Base-by-base conservation (phyloP, 768 basidiomycete species). In the Russula sp. region DNA sequence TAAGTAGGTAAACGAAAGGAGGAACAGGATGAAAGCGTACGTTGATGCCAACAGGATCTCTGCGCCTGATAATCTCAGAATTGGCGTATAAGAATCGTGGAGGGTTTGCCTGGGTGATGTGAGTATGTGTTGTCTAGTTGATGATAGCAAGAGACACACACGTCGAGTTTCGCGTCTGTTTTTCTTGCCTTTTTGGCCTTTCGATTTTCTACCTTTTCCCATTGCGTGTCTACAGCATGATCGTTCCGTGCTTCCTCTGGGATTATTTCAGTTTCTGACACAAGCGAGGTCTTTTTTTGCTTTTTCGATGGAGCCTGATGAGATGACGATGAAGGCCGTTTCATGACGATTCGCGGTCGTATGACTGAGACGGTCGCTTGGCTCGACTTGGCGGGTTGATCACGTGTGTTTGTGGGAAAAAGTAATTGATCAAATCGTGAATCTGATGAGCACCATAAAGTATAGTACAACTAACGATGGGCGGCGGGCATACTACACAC, bases 81-180 rank as follows among this genome's bases (percentile, higher is more conserved):
- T 85, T 89, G 40, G 84, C 82, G 68, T 94, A 96, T 80, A 92
- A 84, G 73, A 96, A 95, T 61, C 82, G 75, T 0, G 92, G 89
- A 44, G 81, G 79, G n/a, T 75, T 79, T 14, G 76, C 72, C 81
- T 87, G 72, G 39, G 16, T 9, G 42, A 57, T 47, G 34, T 9
- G 66, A 68, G 44, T 68, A 70, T 63, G 49, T 62, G 62, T 55
- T 10, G n/a, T 13, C 47, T 35, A 59, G 54, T 58, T 55, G 55
- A 57, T 16, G 52, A 67, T 4, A 65, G 57, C 50, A 50, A 68
- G 27, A 35, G 68, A 72, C 68, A 81, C 84, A 76, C 76, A 89
- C 89, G 73, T 85, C 82, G 45, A 77, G 70, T 71, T 83, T 86
- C 49, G 77, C 74, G 67, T 85, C 84, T 52, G 68, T 51, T 71